Evolutionary conservation across 768 basidiomycete species (phyloP).

Genomic region (Mycena rebaudengoi): DNA sequence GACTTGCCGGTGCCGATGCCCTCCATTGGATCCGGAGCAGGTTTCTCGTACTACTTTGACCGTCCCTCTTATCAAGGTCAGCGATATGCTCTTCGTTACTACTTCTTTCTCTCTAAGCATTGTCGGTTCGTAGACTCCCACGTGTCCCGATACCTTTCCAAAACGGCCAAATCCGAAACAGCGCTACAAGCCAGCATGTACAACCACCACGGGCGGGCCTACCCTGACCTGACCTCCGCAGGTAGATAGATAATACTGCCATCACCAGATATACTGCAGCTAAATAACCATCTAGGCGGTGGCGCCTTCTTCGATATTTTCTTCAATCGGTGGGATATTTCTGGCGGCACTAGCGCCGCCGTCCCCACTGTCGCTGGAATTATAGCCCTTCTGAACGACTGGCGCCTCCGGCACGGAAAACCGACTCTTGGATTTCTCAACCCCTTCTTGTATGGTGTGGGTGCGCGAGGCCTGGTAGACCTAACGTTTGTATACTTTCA

Average conservation of each 20-base stretch:
- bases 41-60: slow-evolving; percentile 51
- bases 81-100: no score
- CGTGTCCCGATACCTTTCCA: slow-evolving; percentile 28
- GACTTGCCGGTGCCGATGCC: not conserved
- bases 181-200: slow-evolving; percentile 30
- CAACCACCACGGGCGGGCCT: slow-evolving; percentile 46
- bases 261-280: no score
- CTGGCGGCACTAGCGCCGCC: slow-evolving; percentile 49
- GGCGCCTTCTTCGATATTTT: slow-evolving; percentile 44
- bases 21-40: slow-evolving; percentile 40
- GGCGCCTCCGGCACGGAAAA: slow-evolving; percentile 42
- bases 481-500: no score
- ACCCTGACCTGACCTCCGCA: slow-evolving; percentile 43
- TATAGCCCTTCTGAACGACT: slow-evolving; percentile 51
- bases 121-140: slow-evolving; percentile 9
- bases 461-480: slow-evolving; percentile 38
- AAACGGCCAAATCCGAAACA: slow-evolving; percentile 28
- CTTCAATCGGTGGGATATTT: slow-evolving; percentile 32
- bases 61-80: slow-evolving; percentile 45
- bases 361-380: slow-evolving; percentile 48
- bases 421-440: slow-evolving; percentile 47
- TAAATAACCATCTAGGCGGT: not conserved
- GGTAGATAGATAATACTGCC: no score
- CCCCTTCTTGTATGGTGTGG: slow-evolving; percentile 46
- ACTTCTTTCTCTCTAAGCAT: slow-evolving; percentile 4